Evolutionary conservation across 202 grass and related monocot genomes (phyloP).

Genomic region (Schoenoplectus triqueter): DNA sequence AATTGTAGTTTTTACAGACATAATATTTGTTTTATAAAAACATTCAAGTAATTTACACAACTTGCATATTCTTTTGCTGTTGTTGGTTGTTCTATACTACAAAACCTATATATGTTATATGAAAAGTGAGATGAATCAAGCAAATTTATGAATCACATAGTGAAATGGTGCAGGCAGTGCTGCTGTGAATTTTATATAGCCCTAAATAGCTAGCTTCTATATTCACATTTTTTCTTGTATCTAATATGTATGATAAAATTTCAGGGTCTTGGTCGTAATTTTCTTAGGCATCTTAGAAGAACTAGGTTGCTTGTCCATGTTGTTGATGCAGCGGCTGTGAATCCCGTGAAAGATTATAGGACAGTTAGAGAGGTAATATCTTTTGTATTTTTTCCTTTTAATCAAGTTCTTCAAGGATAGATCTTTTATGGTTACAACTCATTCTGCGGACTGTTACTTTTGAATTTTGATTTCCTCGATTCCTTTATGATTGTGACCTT

Average conservation of each 20-base stretch:
- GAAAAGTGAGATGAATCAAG: background rate
- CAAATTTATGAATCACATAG: background rate
- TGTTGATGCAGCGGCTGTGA: constrained; percentile 79
- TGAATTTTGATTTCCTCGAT: background rate
- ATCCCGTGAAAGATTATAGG: constrained; percentile 87
- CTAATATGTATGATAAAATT: constrained; percentile 29
- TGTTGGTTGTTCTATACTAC: background rate
- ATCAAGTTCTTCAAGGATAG: background rate
- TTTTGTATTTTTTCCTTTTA: constrained; percentile 29
- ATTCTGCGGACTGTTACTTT: background rate
- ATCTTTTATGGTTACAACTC: constrained; percentile 18
- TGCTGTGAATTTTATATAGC: constrained; percentile 20
- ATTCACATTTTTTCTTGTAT: background rate
- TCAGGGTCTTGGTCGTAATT: constrained; percentile 97
- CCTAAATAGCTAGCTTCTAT: background rate
- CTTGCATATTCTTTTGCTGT: background rate
- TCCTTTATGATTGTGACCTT: background rate
- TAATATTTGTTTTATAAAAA: constrained; percentile 1
- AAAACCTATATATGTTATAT: background rate
- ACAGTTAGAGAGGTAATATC: constrained; percentile 87
- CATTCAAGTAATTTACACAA: background rate
- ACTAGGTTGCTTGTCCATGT: constrained; percentile 90
- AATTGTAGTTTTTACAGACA: constrained; percentile 12
- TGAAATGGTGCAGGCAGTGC: background rate
- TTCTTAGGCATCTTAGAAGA: constrained; percentile 95